Evolutionary conservation across 2,329 filamentous ascomycete genomes (phyloP), one percentile per base, ranked within the genome.

Genomic region (Neocatenulostroma microsporum): DNA sequence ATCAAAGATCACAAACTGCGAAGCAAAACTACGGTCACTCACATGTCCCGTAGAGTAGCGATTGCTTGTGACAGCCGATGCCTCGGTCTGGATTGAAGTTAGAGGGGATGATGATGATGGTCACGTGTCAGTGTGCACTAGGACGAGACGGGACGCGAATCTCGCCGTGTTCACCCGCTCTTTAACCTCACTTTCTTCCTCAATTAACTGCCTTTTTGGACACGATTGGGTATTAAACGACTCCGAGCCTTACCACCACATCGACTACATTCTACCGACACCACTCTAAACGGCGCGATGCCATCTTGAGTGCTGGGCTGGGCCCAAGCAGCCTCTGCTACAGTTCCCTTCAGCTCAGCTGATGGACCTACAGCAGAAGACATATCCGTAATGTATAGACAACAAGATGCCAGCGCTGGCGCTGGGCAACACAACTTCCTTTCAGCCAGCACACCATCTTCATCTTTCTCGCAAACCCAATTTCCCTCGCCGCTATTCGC

Each of bases 401-500:
- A 47, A 24, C 44, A 47, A 36, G 43, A 46, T 37, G 27, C 34
- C 37, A 45, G 46, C 34, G 46, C 44, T 5, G 45, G 45, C 46
- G 48, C 47, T 34, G 41, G 41, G 28, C 45, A 47, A n/a, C 44
- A 47, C 31, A 41, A 49, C 34, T 40, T 40, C 26, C 37, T 50
- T 9, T 40, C 42, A 7, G 44, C 41, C 3, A 44, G 36, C 20
- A 36, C 47, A 12, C 38, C 40, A n/a, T 42, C 41, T 10, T 44
- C 44, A 14, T 39, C 44, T 14, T 50, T 51, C 34, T 41, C 41
- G 12, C 41, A 44, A 25, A 37, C 48, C 25, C 41, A 47, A 14
- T 52, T 50, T 31, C 30, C 36, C 2, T 37, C 50, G 20, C 42
- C 51, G 12, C 36, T 53, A n/a, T 54, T 51, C 35, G 47, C 44